Evolutionary conservation across 2,329 filamentous ascomycete genomes (phyloP), one percentile per base, ranked within the genome.

Genomic region (Xylariales sp.): DNA sequence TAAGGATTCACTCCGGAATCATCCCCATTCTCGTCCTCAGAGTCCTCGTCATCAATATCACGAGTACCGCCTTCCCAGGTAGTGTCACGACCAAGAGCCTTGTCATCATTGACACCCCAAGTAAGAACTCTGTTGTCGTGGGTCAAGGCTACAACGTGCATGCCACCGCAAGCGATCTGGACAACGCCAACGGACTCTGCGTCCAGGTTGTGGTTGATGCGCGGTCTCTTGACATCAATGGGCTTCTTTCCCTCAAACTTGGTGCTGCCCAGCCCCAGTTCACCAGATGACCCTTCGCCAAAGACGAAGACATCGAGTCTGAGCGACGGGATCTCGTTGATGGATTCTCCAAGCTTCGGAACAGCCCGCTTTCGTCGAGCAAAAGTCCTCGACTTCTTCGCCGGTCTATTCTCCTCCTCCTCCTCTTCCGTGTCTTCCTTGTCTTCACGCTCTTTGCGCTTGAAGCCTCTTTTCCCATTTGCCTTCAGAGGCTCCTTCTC

Each of bases 71-170:
- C 83, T 2, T 83, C 77, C 73, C 81, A 84, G 10, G 66, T 67
- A 2, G 81, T 84, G 50, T 81, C 73, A 51, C 83, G 76, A 24
- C 86, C 86, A 21, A 88, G 71, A 7, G 83, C 81, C 44, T 79
- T 78, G 54, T 87, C 82, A 50, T 88, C 85, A 58, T 90, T 90
- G 50, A 90, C 84, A 48, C 86, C 86, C 85, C 87, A 90, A 20
- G 85, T 86, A 38, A 80, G 70, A 54, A 90, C 80, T 57, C 78
- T 78, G 62, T 84, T 84, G 57, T 88, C 82, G 47, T 81, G 70
- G 24, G 82, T 85, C 31, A 88, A 63, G 11, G 80, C 81, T 50
- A 83, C 66, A 38, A 73, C 77, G 59, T 87, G 83, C 82, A 86
- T 86, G 29, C 82, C 83, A 46, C 83, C 83, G 36, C 78, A 73